phyloP scores from a whole-genome alignment of 495 filamentous ascomycete genomes.

The Xylaria castorea region DNA sequence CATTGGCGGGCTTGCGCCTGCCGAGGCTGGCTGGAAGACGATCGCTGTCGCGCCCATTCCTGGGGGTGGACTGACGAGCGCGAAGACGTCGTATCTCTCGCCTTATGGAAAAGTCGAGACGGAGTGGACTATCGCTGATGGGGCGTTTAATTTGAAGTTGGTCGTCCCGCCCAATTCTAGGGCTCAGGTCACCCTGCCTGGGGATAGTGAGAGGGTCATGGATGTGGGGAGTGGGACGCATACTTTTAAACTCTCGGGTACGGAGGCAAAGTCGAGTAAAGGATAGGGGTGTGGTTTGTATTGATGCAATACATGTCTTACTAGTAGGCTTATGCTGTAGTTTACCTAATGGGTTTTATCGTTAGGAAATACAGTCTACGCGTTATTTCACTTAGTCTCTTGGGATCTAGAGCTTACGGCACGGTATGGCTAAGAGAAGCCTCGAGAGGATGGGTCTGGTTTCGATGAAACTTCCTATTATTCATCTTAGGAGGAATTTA shows the following conservation, averaged over 20 bases:
- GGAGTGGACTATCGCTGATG: slow-evolving; percentile 34
- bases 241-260: slow-evolving; percentile 5
- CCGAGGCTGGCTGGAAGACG: slow-evolving; percentile 46
- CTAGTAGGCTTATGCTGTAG: background rate
- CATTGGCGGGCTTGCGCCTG: slow-evolving; percentile 42
- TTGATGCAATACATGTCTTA: background rate
- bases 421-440: too few relatives aligned
- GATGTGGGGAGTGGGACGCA: slow-evolving; percentile 24
- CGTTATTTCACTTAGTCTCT: too few relatives aligned
- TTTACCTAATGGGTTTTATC: background rate
- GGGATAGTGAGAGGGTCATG: slow-evolving; percentile 7
- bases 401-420: too few relatives aligned
- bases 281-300: background rate
- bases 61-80: slow-evolving; percentile 39
- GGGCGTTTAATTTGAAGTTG: slow-evolving; percentile 36
- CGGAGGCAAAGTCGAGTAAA: background rate
- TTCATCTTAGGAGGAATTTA: too few relatives aligned
- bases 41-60: slow-evolving; percentile 38
- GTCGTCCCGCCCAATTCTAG: slow-evolving; percentile 40
- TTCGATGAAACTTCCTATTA: too few relatives aligned
- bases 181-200: slow-evolving; percentile 35
- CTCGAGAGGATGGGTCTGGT: too few relatives aligned
- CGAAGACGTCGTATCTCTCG: slow-evolving; percentile 40
- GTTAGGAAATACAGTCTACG: background rate
- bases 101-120: slow-evolving; percentile 36